phyloP scores from a whole-genome alignment of 1,139 yeast species.

The Starmera stellimalicola region DNA sequence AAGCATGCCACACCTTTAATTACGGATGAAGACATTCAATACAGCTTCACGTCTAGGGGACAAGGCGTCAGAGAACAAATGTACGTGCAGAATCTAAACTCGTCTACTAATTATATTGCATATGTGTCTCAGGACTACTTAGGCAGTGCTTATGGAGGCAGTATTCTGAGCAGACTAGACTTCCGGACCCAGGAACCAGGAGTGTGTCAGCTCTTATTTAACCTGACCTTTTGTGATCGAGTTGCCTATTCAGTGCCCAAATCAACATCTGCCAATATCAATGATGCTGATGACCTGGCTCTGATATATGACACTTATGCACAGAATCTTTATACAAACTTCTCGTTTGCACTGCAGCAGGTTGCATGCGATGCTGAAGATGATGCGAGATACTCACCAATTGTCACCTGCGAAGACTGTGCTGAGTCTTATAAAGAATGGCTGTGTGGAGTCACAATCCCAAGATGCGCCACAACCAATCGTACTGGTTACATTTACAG shows the following conservation, averaged over 20 bases:
- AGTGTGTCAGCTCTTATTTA: slow-evolving; percentile 68
- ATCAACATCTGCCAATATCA: slow-evolving; percentile 18
- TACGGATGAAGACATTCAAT: slow-evolving; percentile 23
- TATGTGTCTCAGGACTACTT: slow-evolving; percentile 47
- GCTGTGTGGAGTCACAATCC: slow-evolving; percentile 88
- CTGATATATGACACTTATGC: slow-evolving; percentile 60
- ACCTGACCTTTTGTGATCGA: slow-evolving; percentile 63
- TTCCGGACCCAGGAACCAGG: slow-evolving; percentile 50
- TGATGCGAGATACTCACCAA: slow-evolving; percentile 68
- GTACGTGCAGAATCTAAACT: slow-evolving; percentile 49
- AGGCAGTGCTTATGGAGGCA: slow-evolving; percentile 45
- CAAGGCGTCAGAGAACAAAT: slow-evolving; percentile 50
- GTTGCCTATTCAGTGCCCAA: slow-evolving; percentile 90
- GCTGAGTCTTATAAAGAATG: slow-evolving; percentile 66
- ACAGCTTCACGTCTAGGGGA: slow-evolving; percentile 25
- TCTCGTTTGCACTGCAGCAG: slow-evolving; percentile 68
- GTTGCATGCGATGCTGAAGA: slow-evolving; percentile 64
- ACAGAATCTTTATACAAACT: slow-evolving; percentile 44
- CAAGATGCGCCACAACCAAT: slow-evolving; percentile 60
- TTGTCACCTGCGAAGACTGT: slow-evolving; percentile 68
- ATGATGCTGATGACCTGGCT: slow-evolving; percentile 22
- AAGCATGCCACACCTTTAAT: slow-evolving; percentile 28
- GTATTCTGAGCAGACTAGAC: slow-evolving; percentile 46
- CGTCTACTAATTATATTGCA: slow-evolving; percentile 56
- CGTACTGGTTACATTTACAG: slow-evolving; percentile 41